Conservation (phyloP, 768 basidiomycete genomes). For the Tricholoma furcatifolium region DNA sequence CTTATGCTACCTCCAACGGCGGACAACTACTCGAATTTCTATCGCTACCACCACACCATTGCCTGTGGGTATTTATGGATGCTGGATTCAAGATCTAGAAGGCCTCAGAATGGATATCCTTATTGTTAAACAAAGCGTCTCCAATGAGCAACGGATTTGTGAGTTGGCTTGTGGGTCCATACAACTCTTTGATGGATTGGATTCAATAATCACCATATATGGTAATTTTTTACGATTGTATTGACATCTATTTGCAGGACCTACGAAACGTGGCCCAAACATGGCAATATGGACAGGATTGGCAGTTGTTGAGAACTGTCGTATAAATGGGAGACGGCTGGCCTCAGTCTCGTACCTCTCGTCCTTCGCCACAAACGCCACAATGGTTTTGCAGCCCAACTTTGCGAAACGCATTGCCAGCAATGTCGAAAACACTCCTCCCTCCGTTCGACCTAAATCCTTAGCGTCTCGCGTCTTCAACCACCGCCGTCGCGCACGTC, state of each 20-base stretch:
- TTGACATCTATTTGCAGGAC: not conserved
- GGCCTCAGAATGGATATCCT: no score
- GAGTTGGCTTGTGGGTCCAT: no score
- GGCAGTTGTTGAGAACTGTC: not conserved
- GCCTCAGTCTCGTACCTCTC: not conserved
- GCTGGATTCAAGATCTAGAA: no score
- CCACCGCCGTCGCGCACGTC: constrained; percentile 38
- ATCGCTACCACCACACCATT: no score
- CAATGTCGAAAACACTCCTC: constrained; percentile 34
- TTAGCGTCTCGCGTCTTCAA: constrained; percentile 21
- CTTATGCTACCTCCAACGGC: no score
- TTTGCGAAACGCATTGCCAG: constrained; percentile 17
- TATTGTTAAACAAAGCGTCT: no score
- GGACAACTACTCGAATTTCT: no score
- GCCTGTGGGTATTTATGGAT: no score
- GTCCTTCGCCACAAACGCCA: constrained; percentile 4
- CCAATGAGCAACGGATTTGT: no score
- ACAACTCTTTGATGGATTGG: constrained; percentile 12
- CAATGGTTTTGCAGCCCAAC: constrained; percentile 28
- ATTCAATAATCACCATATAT: not conserved
- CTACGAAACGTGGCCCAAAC: no score
- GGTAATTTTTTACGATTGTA: not conserved
- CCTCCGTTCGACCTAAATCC: constrained; percentile 16
- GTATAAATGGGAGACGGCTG: not conserved
- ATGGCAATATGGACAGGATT: not conserved